Evolutionary conservation across 1,284 basidiomycete species (phyloP).

Genomic region (Naganishia sp.): DNA sequence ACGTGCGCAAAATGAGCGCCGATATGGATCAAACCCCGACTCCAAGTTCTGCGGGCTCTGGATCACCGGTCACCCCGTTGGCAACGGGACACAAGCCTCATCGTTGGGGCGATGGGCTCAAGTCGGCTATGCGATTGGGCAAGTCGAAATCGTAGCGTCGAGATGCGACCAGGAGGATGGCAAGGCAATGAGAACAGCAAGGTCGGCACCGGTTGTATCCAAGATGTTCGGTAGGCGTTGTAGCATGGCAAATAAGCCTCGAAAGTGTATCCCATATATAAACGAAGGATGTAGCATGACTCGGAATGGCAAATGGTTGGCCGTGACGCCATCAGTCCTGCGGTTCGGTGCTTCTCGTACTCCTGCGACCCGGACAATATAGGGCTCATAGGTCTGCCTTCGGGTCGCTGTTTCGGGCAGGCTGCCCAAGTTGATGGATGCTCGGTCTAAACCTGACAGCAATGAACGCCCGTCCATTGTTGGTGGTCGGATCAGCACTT

Average conservation of each 20-base stretch:
- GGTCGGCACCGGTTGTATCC: neutral
- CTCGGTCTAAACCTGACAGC: too few relatives aligned
- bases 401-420: too few relatives aligned
- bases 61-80: neutral
- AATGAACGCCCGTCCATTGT: too few relatives aligned
- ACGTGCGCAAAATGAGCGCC: neutral
- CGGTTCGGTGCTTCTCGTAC: too few relatives aligned
- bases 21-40: slow-evolving; percentile 2
- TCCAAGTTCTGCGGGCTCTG: neutral
- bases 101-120: slow-evolving; percentile 30
- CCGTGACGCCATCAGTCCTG: too few relatives aligned
- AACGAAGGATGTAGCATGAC: slow-evolving; percentile 5
- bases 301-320: neutral
- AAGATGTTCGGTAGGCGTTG: neutral
- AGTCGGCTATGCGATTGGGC: slow-evolving; percentile 27
- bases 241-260: slow-evolving; percentile 1
- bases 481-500: too few relatives aligned
- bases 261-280: neutral
- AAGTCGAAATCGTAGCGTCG: slow-evolving; percentile 17
- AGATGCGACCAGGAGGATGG: neutral
- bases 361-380: too few relatives aligned
- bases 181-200: neutral
- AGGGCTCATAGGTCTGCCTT: too few relatives aligned
- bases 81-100: slow-evolving; percentile 2
- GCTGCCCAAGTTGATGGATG: too few relatives aligned